Evolutionary conservation across 805 yeast species (phyloP), one percentile per base, ranked within the genome.

Genomic region (Phaffomyces antillensis): DNA sequence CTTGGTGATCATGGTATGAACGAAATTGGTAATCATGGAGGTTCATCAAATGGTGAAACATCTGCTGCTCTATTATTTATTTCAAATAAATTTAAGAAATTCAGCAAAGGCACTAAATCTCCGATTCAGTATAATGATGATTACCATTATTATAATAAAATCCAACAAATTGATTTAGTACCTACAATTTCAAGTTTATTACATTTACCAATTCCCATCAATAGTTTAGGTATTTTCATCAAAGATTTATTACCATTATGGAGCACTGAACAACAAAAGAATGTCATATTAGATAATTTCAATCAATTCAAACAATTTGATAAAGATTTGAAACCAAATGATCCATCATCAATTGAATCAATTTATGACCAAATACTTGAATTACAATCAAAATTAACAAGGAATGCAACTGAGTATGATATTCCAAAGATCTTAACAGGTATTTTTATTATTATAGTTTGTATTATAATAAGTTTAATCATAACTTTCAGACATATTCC

Each of bases 1-100:
- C 66, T 86, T 70, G 98, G 98, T 0, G 98, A 90, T 55, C 98
- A 90, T 62, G 98, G 97, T 4, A 90, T 90, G 97, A 89, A 89
- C 58, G 95, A 89, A 42, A 77, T 84, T 5, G 97, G 97, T 1
- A 91, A 90, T 55, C 98, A 93, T 61, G 99, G 99, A 8, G 99
- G 98, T 1, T 86, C 97, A 0, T 85, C 96, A 4, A 60, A 73
- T 0, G 96, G 96, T 2, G 99, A 93, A 62, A 91, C 97, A 0
- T 84, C 89, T 15, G 83, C 99, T 1, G 97, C 84, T 0, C 55
- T 93, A 56, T 66, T 80, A 1, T 72, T 91, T 37, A 66, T 85
- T 0, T 83, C 96, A 0, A 77, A 82, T 9, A 73, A 74, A 52
- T 74, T 89, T 44, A 51, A 65, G 40, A 45, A 55, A 1, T 51